Evolutionary conservation across 352 stramenopile species (phyloP).

Genomic region (Thalassiosira exigua): DNA sequence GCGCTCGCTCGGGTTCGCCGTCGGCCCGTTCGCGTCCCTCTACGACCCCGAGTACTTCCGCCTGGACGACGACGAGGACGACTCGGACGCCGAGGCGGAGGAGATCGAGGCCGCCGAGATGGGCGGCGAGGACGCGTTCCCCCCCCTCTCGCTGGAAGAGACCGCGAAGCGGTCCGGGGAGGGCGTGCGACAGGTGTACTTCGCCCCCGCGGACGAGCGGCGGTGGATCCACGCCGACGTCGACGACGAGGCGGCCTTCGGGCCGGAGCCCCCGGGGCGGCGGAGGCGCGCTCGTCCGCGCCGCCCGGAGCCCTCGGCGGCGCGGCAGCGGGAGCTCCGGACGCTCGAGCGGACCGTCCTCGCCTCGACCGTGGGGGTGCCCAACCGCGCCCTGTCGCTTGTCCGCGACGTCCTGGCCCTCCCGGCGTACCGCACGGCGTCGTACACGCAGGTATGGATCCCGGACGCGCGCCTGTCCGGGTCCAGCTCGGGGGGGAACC

Average conservation of each 20-base stretch:
- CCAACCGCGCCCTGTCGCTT: conserved; percentile 75
- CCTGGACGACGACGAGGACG: conserved; percentile 38
- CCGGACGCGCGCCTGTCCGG: conserved; percentile 77
- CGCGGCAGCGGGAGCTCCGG: conserved; percentile 15
- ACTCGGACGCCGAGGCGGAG: conserved; percentile 43
- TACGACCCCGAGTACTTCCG: conserved; percentile 83
- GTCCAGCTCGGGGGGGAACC: conserved; percentile 59
- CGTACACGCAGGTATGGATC: conserved; percentile 84
- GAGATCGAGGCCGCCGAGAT: conserved; percentile 16
- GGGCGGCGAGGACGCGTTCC: conserved; percentile 12
- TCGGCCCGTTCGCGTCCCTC: conserved; percentile 76
- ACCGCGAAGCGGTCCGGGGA: conserved; percentile 64
- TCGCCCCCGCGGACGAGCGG: conserved; percentile 65
- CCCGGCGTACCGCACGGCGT: conserved; percentile 72
- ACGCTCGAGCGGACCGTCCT: conserved; percentile 65
- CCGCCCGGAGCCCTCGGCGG: conserved; percentile 31
- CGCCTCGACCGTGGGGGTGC: conserved; percentile 68
- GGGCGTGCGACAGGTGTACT: conserved; percentile 81
- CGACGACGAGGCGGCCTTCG: conserved; percentile 50
- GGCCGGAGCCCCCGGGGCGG: too few species aligned
- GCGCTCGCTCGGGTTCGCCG: conserved; percentile 76
- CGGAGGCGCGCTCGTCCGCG: too few species aligned
- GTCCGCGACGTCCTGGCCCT: conserved; percentile 79
- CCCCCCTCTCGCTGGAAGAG: conserved; percentile 39
- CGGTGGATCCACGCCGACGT: conserved; percentile 71